These are phyloP conservation scores for Pinus taeda DNA, from an alignment of 75 land plant genomes.

Conservation along the genomic window DNA sequence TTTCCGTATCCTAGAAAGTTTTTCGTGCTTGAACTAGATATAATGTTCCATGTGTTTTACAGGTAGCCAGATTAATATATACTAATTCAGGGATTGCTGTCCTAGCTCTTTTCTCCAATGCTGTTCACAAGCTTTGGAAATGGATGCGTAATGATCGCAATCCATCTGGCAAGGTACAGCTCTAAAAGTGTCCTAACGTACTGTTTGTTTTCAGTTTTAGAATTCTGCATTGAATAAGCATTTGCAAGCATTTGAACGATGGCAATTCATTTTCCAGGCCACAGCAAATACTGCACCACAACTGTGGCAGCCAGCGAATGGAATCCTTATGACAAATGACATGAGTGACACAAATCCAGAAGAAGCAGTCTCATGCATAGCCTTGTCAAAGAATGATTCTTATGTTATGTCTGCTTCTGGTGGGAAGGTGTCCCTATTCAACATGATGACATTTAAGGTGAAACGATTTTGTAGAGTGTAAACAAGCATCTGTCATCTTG, in stretches of 20 bases:
- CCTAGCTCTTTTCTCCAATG: constrained; percentile 53
- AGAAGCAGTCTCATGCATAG: constrained; percentile 70
- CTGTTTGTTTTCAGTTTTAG: too few relatives aligned
- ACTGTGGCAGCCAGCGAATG: constrained; percentile 73
- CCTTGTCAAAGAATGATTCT: constrained; percentile 81
- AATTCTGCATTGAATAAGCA: too few relatives aligned
- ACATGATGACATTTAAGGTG: constrained; percentile 89
- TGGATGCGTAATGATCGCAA: constrained; percentile 65
- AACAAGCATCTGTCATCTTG: too few relatives aligned
- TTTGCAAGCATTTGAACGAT: too few relatives aligned
- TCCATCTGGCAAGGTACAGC: constrained; percentile 33
- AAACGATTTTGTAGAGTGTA: too few relatives aligned
- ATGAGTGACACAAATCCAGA: constrained; percentile 57
- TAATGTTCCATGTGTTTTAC: background rate
- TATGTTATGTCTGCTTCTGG: constrained; percentile 91
- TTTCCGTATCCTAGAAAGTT: background rate
- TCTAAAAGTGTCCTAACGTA: too few relatives aligned
- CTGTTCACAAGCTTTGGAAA: constrained; percentile 73
- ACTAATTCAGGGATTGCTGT: constrained; percentile 70
- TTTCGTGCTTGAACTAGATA: background rate
- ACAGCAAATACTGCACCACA: constrained; percentile 57
- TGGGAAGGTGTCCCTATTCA: constrained; percentile 76
- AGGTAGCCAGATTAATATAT: constrained; percentile 57
- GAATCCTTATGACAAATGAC: constrained; percentile 76
- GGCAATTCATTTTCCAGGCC: constrained; percentile 33